Percentiles rank a stretch among this genome's conserved stretches.
phyloP scores from a whole-genome alignment of 805 yeast species.

The Monosporozyma solicola region DNA sequence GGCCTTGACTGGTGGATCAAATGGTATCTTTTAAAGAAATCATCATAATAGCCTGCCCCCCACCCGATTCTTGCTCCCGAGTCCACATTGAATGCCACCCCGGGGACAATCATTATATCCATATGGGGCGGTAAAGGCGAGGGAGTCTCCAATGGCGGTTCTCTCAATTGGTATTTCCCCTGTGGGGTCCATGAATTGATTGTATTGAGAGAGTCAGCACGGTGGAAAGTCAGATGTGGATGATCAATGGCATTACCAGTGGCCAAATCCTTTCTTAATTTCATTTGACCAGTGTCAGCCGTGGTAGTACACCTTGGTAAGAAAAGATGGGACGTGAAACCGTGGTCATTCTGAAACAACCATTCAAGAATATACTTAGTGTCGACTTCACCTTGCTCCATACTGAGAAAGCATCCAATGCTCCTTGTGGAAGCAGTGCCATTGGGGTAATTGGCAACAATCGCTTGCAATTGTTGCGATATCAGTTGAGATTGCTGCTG shows the following conservation, averaged over 20 bases:
- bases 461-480: background rate
- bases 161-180: conserved; percentile 60
- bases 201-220: conserved; percentile 34
- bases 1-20: conserved; percentile 17
- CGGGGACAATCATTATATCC: conserved; percentile 76
- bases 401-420: conserved; percentile 60
- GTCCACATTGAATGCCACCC: conserved; percentile 54
- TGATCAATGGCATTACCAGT: conserved; percentile 14
- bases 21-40: conserved; percentile 46
- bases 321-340: conserved; percentile 31
- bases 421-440: conserved; percentile 22
- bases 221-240: conserved; percentile 49
- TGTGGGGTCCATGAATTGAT: conserved; percentile 46
- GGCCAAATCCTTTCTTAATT: conserved; percentile 8
- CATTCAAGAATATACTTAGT: conserved; percentile 46
- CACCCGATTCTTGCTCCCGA: conserved; percentile 64
- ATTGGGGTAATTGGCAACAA: conserved; percentile 5
- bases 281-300: conserved; percentile 21
- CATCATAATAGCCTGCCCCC: conserved; percentile 92
- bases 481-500: conserved; percentile 19
- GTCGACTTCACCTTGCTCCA: conserved; percentile 63
- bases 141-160: conserved; percentile 41
- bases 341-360: conserved; percentile 42
- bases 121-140: conserved; percentile 31
- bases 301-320: conserved; percentile 46